Conservation (phyloP, 805 yeast genomes). For the Saturnispora hagleri region DNA sequence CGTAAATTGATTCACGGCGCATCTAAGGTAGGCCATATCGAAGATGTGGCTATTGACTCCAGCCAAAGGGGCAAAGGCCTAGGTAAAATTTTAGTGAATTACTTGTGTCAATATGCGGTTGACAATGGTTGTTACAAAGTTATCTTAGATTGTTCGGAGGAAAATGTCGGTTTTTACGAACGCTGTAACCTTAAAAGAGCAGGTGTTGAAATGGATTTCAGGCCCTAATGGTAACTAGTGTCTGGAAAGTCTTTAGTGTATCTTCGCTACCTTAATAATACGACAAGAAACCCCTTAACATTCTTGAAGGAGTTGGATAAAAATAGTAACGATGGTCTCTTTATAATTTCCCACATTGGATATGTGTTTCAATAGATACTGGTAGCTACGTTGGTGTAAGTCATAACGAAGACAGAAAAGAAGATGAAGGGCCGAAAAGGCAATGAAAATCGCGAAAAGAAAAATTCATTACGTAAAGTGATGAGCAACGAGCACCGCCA, state of each 20-base stretch:
- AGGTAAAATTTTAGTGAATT: conserved; percentile 59
- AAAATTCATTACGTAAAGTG: neutral
- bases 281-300: neutral
- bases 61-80: conserved; percentile 76
- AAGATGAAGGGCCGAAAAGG: neutral
- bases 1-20: conserved; percentile 74
- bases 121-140: conserved; percentile 73
- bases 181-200: conserved; percentile 70
- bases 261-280: neutral
- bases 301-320: too few relatives aligned
- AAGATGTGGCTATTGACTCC: conserved; percentile 76
- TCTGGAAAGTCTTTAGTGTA: neutral
- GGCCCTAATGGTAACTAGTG: conserved; percentile 17
- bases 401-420: too few relatives aligned
- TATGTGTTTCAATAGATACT: too few relatives aligned
- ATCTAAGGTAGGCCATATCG: conserved; percentile 87
- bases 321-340: too few relatives aligned
- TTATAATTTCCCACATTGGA: too few relatives aligned
- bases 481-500: neutral
- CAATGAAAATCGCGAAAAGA: neutral
- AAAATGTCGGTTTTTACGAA: conserved; percentile 76
- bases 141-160: conserved; percentile 79
- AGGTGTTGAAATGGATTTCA: conserved; percentile 60
- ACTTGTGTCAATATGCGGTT: conserved; percentile 51
- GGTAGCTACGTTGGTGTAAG: too few relatives aligned